These are phyloP conservation scores for Lachnellula occidentalis DNA, from an alignment of 2,329 filamentous ascomycete genomes.

Conservation along the genomic window DNA sequence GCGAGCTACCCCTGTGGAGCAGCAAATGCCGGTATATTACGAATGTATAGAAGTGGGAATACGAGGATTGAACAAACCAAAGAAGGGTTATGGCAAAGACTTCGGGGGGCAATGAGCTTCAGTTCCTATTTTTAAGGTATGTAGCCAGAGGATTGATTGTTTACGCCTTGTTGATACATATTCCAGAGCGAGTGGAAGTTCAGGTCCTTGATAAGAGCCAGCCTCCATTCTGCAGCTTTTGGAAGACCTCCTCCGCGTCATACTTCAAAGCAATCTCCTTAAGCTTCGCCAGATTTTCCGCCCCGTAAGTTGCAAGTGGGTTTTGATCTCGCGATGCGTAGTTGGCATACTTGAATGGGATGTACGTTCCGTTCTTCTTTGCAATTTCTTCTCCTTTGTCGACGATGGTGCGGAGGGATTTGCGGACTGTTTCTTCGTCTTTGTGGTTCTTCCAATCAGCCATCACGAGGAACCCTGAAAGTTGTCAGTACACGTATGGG, in stretches of 20 bases:
- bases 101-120: too few relatives aligned
- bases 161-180: too few relatives aligned
- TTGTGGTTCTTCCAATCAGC: background rate
- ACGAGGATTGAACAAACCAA: too few relatives aligned
- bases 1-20: too few relatives aligned
- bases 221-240: slow-evolving; percentile 1
- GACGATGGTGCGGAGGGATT: background rate
- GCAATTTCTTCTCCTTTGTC: background rate
- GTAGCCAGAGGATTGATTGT: too few relatives aligned
- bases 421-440: background rate
- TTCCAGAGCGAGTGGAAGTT: too few relatives aligned
- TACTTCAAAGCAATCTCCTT: background rate
- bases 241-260: background rate
- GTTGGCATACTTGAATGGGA: slow-evolving; percentile 1
- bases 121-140: too few relatives aligned
- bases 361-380: background rate
- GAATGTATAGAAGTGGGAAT: too few relatives aligned
- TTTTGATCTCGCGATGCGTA: slow-evolving; percentile 1
- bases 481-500: background rate
- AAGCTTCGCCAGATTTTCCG: background rate
- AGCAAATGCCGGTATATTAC: too few relatives aligned
- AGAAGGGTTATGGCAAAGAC: too few relatives aligned
- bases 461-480: background rate
- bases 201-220: background rate
- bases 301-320: background rate